phyloP scores from a whole-genome alignment of 2,329 filamentous ascomycete species.

The Ascochyta pisi region DNA sequence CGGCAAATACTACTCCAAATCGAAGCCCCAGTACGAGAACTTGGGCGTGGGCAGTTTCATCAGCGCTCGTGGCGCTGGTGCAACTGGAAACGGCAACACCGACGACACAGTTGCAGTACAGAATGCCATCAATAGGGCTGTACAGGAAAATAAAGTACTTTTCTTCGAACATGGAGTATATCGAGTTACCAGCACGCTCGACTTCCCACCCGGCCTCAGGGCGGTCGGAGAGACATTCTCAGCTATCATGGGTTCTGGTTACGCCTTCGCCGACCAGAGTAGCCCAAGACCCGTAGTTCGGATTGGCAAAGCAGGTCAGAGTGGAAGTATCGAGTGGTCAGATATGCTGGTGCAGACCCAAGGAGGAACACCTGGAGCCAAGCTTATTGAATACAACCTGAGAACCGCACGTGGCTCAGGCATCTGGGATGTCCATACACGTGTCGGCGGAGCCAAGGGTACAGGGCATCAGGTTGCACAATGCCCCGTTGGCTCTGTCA shows the following conservation, averaged over 20 bases:
- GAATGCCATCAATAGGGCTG: conserved; percentile 70
- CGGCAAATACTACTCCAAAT: conserved; percentile 58
- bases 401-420: conserved; percentile 58
- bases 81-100: conserved; percentile 77
- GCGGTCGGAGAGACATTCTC: conserved; percentile 89
- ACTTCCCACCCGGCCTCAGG: conserved; percentile 71
- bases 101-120: conserved; percentile 87
- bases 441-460: conserved; percentile 80
- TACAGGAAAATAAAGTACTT: conserved; percentile 61
- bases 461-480: conserved; percentile 78
- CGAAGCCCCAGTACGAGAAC: conserved; percentile 59
- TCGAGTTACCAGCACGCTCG: conserved; percentile 63
- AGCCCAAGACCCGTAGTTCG: conserved; percentile 71
- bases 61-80: conserved; percentile 55
- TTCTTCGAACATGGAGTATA: conserved; percentile 68
- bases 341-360: conserved; percentile 77
- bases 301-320: conserved; percentile 70
- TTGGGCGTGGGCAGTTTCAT: conserved; percentile 70
- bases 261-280: conserved; percentile 54
- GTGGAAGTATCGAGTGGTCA: conserved; percentile 72
- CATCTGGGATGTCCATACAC: conserved; percentile 89
- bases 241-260: conserved; percentile 79
- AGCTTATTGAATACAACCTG: conserved; percentile 78
- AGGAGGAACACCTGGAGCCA: conserved; percentile 72
- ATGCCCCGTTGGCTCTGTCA: conserved; percentile 72